Evolutionary conservation across 2,329 filamentous ascomycete species (phyloP).

Genomic region (Didymellaceae sp.): DNA sequence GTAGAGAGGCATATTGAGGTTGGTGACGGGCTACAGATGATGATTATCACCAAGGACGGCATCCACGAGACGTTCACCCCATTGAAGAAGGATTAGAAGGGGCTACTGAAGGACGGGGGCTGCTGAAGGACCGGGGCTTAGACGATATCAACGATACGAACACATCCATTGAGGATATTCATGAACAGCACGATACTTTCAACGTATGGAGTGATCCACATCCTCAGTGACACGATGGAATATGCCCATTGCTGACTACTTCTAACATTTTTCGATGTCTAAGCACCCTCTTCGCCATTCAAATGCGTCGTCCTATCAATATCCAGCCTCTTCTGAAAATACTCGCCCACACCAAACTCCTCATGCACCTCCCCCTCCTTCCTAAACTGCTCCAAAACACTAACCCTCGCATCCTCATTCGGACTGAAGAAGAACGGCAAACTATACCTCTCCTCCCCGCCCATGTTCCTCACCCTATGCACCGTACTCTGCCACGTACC

Average conservation of each 20-base stretch:
- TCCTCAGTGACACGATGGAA: neutral
- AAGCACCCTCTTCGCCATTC: slow-evolving; percentile 17
- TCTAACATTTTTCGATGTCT: no score
- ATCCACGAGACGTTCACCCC: slow-evolving; percentile 84
- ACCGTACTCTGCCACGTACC: slow-evolving; percentile 51
- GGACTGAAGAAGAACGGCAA: slow-evolving; percentile 52
- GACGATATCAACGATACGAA: slow-evolving; percentile 49
- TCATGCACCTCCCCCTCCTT: slow-evolving; percentile 33
- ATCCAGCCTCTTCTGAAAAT: slow-evolving; percentile 41
- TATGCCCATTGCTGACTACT: no score
- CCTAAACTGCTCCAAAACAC: slow-evolving; percentile 39
- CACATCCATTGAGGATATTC: slow-evolving; percentile 23
- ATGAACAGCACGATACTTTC: slow-evolving; percentile 27
- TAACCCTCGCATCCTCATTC: slow-evolving; percentile 43
- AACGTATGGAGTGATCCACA: neutral
- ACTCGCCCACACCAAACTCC: slow-evolving; percentile 42
- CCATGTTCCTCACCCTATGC: slow-evolving; percentile 50
- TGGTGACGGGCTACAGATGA: slow-evolving; percentile 92
- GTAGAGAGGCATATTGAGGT: slow-evolving; percentile 99
- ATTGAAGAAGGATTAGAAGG: slow-evolving; percentile 69
- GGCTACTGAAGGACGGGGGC: slow-evolving; percentile 20
- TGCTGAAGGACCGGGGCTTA: slow-evolving; percentile 31
- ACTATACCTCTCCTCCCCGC: slow-evolving; percentile 49
- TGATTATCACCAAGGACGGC: slow-evolving; percentile 87
- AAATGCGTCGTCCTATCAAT: slow-evolving; percentile 44